phyloP scores from a whole-genome alignment of 73 alveolate genomes.

The Paramecium caudatum region DNA sequence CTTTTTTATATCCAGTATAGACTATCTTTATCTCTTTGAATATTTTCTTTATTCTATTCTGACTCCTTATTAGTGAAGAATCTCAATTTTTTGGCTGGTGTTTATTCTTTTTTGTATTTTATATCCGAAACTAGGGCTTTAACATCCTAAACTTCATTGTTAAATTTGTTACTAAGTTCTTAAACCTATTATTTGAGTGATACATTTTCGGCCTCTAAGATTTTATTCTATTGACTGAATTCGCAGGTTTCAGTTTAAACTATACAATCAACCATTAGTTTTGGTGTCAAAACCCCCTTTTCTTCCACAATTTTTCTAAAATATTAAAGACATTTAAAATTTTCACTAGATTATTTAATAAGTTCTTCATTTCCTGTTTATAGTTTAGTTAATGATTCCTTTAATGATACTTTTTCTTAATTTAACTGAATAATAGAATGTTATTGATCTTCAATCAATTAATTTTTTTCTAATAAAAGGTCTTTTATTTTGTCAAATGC shows the following conservation, averaged over 20 bases:
- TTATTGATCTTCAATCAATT: constrained; percentile 14
- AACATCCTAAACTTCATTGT: background rate
- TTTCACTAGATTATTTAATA: background rate
- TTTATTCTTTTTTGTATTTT: background rate
- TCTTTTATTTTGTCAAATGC: background rate
- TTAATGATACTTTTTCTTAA: background rate
- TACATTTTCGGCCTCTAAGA: constrained; percentile 28
- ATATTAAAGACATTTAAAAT: background rate
- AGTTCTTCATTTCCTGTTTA: constrained; percentile 10
- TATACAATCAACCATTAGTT: constrained; percentile 50
- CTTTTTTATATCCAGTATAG: background rate
- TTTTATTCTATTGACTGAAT: background rate
- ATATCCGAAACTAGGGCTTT: background rate
- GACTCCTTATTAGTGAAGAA: background rate
- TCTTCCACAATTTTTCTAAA: constrained; percentile 25
- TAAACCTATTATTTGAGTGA: constrained; percentile 7
- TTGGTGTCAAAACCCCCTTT: constrained; percentile 35
- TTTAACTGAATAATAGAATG: background rate
- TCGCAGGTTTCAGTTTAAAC: constrained; percentile 40
- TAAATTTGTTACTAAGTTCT: background rate
- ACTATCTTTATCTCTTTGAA: background rate
- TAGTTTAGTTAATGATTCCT: background rate
- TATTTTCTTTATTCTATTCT: background rate
- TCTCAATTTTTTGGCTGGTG: constrained; percentile 12
- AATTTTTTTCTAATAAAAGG: background rate